phyloP scores from a whole-genome alignment of 1,284 basidiomycete genomes.

The Cutaneotrichosporon sp. region DNA sequence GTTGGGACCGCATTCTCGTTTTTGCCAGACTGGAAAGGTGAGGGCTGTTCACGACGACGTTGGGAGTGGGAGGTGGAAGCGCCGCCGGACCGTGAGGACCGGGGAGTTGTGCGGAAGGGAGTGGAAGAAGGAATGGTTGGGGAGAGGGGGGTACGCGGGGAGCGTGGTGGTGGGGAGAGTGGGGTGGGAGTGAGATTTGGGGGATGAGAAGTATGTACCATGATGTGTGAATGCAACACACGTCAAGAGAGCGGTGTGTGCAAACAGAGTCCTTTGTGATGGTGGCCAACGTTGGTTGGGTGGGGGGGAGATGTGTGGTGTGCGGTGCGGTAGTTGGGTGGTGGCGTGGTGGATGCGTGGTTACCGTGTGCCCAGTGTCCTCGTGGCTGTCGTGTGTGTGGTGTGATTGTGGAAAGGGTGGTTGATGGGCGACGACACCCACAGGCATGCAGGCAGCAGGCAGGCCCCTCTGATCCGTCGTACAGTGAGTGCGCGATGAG shows the following conservation, averaged over 20 bases:
- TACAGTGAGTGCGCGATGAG: too few relatives aligned
- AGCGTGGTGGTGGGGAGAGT: background rate
- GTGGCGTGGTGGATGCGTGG: background rate
- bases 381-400: background rate
- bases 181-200: background rate
- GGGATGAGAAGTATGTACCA: constrained; percentile 17
- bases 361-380: background rate
- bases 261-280: background rate
- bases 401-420: background rate
- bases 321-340: background rate
- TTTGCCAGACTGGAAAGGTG: constrained; percentile 29
- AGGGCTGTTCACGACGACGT: constrained; percentile 10
- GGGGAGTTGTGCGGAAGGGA: constrained; percentile 3
- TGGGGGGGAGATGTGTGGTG: background rate
- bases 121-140: background rate
- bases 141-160: background rate
- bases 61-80: constrained; percentile 7
- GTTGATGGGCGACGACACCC: background rate
- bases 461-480: too few relatives aligned
- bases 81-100: constrained; percentile 8
- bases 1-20: constrained; percentile 46
- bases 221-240: constrained; percentile 9
- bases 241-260: background rate
- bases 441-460: too few relatives aligned
- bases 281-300: background rate